Evolutionary conservation across 2,329 filamentous ascomycete species (phyloP).

Genomic region (Hypoxylon sp.): DNA sequence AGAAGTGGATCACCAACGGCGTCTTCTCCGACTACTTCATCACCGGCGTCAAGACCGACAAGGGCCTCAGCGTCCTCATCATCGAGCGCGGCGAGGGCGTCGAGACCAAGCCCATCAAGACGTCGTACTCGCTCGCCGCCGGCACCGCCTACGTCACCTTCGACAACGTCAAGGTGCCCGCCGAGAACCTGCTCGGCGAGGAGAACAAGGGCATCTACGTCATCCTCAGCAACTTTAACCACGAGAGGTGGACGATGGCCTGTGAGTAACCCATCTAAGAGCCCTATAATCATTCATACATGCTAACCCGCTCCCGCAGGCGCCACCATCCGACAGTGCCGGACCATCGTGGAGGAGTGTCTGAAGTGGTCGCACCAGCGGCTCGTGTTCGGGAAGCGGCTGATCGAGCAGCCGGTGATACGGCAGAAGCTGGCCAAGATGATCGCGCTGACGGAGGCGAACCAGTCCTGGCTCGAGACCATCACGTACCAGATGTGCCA

Average conservation of each 20-base stretch:
- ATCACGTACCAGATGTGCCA: constrained; percentile 89
- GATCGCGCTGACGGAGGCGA: constrained; percentile 82
- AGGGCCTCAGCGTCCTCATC: constrained; percentile 79
- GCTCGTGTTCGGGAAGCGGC: constrained; percentile 81
- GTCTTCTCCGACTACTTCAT: constrained; percentile 86
- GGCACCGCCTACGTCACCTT: constrained; percentile 83
- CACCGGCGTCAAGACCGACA: constrained; percentile 78
- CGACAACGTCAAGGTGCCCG: constrained; percentile 86
- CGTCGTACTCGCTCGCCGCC: constrained; percentile 79
- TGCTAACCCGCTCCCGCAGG: constrained; percentile 12
- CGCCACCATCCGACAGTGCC: constrained; percentile 68
- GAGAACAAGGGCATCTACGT: constrained; percentile 88
- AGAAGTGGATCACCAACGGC: constrained; percentile 89
- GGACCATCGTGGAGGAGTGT: constrained; percentile 80
- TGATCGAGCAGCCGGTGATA: constrained; percentile 85
- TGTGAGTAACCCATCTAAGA: constrained; percentile 52
- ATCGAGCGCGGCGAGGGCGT: constrained; percentile 78
- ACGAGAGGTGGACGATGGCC: constrained; percentile 81
- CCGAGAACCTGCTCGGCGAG: constrained; percentile 77
- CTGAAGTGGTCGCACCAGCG: constrained; percentile 90
- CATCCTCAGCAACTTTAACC: constrained; percentile 88
- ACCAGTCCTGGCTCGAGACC: constrained; percentile 84
- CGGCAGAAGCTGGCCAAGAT: constrained; percentile 87
- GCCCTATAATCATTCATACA: constrained; percentile 25
- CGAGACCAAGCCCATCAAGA: constrained; percentile 81